phyloP scores from a whole-genome alignment of 257 asterid species.

The Galeopsis tetrahit region DNA sequence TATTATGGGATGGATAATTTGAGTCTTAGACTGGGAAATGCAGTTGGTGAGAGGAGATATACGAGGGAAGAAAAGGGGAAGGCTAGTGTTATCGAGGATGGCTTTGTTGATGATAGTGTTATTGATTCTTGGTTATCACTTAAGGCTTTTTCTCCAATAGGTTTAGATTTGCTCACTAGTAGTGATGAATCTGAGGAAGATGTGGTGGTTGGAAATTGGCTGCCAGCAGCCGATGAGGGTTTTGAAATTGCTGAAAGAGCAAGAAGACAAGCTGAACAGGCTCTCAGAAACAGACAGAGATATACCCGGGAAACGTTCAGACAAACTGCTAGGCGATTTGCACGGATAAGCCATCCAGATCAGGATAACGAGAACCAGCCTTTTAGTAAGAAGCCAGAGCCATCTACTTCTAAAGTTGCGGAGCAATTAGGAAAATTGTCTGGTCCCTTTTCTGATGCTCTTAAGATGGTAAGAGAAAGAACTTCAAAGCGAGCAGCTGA shows the following conservation, averaged over 20 bases:
- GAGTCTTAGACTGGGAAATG: constrained; percentile 44
- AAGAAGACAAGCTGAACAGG: constrained; percentile 23
- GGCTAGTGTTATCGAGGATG: constrained; percentile 34
- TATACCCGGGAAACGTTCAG: constrained; percentile 10
- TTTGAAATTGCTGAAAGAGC: constrained; percentile 19
- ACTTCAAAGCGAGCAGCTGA: constrained; percentile 33
- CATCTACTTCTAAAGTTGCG: constrained; percentile 34
- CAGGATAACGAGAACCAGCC: constrained; percentile 39
- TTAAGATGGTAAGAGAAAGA: constrained; percentile 54
- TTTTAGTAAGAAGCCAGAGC: constrained; percentile 40
- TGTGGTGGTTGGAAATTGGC: constrained; percentile 30
- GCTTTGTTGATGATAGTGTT: constrained; percentile 4
- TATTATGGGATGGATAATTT: constrained; percentile 20
- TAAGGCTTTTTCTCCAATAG: constrained; percentile 28
- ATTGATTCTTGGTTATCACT: constrained; percentile 57
- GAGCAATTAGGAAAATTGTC: constrained; percentile 47
- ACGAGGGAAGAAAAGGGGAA: constrained; percentile 60
- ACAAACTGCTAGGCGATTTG: constrained; percentile 51
- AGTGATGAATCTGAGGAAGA: constrained; percentile 20
- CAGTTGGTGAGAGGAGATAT: constrained; percentile 49
- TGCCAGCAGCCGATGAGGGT: constrained; percentile 13
- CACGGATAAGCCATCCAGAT: constrained; percentile 37
- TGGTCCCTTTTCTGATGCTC: constrained; percentile 61
- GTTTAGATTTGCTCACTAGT: constrained; percentile 30
- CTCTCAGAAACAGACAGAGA: not conserved